Evolutionary conservation across 2,329 filamentous ascomycete species (phyloP), one percentile per base, ranked within the genome.

Genomic region (Truncatella angustata): DNA sequence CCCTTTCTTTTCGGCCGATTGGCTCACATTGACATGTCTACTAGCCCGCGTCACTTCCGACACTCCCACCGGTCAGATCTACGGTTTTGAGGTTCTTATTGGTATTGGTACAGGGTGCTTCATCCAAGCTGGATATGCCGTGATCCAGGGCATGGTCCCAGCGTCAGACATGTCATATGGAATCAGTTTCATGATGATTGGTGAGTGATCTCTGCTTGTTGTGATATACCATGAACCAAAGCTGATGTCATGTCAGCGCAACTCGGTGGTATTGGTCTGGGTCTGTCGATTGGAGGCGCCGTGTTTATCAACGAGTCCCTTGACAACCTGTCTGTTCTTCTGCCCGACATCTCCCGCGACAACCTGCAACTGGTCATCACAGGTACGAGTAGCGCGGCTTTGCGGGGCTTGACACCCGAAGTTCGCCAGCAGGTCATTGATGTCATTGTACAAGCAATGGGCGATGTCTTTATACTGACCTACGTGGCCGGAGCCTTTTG

Each of bases 171-270:
- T 43, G 39, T 16, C 39, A 11, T 43, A 43, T 21, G 39, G 18
- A 9, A 43, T 43, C 39, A 43, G 39, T 20, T 43, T 43, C 39
- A 43, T 43, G 39, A 43, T 43, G 39, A 6, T 43, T 21, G 39
- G 39, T 43, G 24, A 43, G 39, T 43, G 9, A 23, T 26, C 2
- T 43, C n/a, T n/a, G n/a, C n/a, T n/a, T n/a, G n/a, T n/a, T n/a
- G n/a, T n/a, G n/a, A n/a, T n/a, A n/a, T n/a, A n/a, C n/a, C n/a
- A n/a, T 43, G 23, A 43, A 21, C 10, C 18, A 26, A 12, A 21
- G 10, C 4, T 43, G 16, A 9, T 43, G 10, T 21, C 20, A 23
- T 21, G 14, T 21, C 24, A 43, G 39, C 39, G 6, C 39, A 43
- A 21, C 39, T 43, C 24, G 39, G 39, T 26, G 39, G 39, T 11